Base-by-base conservation (phyloP, 306 rosid species). In the Oemleria cerasiformis region DNA sequence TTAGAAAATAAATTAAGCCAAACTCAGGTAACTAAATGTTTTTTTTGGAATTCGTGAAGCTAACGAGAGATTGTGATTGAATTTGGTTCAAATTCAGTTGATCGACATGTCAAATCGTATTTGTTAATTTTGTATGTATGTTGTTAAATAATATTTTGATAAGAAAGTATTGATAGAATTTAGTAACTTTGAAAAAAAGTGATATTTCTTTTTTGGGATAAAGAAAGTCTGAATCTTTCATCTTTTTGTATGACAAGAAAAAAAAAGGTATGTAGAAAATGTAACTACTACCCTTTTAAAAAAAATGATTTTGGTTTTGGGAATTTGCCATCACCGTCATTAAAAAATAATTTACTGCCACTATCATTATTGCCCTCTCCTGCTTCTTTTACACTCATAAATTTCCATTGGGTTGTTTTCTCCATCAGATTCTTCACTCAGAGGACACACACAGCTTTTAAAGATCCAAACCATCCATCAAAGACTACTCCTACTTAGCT, bases 371-470 rank as follows among this genome's bases (percentile, higher is more conserved):
- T 56, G 78, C 14, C n/a, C 53, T 44, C 36, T 30, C 36, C 36
- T 30, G 36, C 36, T 76, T 60, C 65, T 63, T 38, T 68, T 45
- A 49, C 17, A 73, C 71, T 65, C 63, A 7, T 41, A 30, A n/a
- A 6, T 42, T 70, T 42, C 47, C 39, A n/a, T 41, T 25, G 41
- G 66, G 47, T 54, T n/a, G 62, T 65, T 58, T 41, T 13, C 55
- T n/a, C 51, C 72, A 14, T 73, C 62, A 69, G 80, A 80, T 85
- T 82, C 80, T 84, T 57, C 56, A 25, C 57, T 63, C 40, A 80
- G 73, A 75, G 56, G 67, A 70, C 79, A 58, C 56, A 63, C 79
- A 53, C 36, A 72, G 76, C 80, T 65, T 65, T 65, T 34, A 71
- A 74, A 69, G 82, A 81, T 77, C 85, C 82, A 81, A 70, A 56